Evolutionary conservation across 2,329 filamentous ascomycete species (phyloP), one percentile per base, ranked within the genome.

Genomic region (Coniosporium tulheliwenetii): DNA sequence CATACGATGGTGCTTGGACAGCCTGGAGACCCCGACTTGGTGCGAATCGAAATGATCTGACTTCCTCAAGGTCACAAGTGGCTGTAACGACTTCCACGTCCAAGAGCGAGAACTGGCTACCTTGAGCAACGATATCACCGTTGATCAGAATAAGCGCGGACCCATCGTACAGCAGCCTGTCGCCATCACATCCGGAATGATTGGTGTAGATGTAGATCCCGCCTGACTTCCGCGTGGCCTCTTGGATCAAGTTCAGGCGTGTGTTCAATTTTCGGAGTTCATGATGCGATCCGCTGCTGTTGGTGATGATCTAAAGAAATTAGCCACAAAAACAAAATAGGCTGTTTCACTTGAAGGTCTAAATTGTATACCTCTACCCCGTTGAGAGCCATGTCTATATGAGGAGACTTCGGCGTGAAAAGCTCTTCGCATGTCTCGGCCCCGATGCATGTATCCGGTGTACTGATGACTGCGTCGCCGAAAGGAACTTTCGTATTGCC

Each of bases 341-440:
- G 19, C 19, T 26, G 7, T 26, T 26, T 26, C 19, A 26, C 19
- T 26, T 26, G 7, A 26, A 26, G 4, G 7, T 26, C 19, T 26
- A 7, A 26, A 26, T 26, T 4, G 46, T 83, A 71, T 41, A 85
- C 77, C 52, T 85, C 80, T 2, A 73, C 71, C 5, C 81, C 81
- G 50, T 75, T 66, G 2, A 83, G 60, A 3, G 69, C 67, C 61
- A 73, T 72, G n/a, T 62, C 59, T 32, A 67, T 70, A 45, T 71
- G 67, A 8, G 71, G 69, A 5, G 60, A 59, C 51, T 85, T n/a
- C 2, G 74, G 72, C 5, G 73, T 77, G 53, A 77, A 81, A 2
- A 81, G 60, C 50, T 81, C 77, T 54, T 84, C 79, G 47, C 79
- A 84, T 0, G 77, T 81, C 58, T 80, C 77, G 3, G 66, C 61